Base-by-base conservation (phyloP, 805 yeast genomes). In the Saccharomycopsis guyanensis region DNA sequence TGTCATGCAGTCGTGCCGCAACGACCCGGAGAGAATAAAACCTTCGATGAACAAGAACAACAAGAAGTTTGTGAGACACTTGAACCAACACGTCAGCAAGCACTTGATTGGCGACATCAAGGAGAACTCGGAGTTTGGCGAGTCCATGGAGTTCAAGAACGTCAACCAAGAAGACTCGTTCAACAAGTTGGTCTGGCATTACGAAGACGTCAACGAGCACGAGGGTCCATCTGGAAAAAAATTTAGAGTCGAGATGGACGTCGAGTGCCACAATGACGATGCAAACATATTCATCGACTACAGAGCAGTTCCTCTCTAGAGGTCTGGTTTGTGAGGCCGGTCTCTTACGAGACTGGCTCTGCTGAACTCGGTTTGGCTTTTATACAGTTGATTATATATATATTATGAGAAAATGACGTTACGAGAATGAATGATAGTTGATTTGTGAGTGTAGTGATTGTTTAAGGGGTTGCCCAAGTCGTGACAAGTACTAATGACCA, bases 71-170 rank as follows among this genome's bases (percentile, higher is more conserved):
- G 77, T 76, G 50, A 72, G 91, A 60, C 82, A 82, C 61, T 70
- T 83, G 60, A 82, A 79, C 57, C 91, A 83, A 61, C 91, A 83
- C 57, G 69, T 83, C 46, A 75, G 78, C 56, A 80, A 80, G 57
- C 89, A 82, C 61, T 65, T 83, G 58, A 68, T 83, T 58, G 72
- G 73, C 51, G 89, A 82, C 55, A 78, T 83, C 64, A 73, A 72
- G 52, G 70, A 68, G 48, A 74, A 78, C 60, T 66, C 80, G n/a
- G 84, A 86, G 39, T 62, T 70, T 46, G 51, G 55, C 36, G 61
- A 59, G 3, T 66, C 67, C 40, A 66, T 75, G 64, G 68, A 75
- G 40, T 74, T 76, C 58, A 72, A 74, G 43, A 70, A 66, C 29
- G 68, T 72, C 45, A 73, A 76, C 50, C 73, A 73, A 48, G 57